Evolutionary conservation across 2,329 filamentous ascomycete genomes (phyloP).

Genomic region (Apiospora hydei): DNA sequence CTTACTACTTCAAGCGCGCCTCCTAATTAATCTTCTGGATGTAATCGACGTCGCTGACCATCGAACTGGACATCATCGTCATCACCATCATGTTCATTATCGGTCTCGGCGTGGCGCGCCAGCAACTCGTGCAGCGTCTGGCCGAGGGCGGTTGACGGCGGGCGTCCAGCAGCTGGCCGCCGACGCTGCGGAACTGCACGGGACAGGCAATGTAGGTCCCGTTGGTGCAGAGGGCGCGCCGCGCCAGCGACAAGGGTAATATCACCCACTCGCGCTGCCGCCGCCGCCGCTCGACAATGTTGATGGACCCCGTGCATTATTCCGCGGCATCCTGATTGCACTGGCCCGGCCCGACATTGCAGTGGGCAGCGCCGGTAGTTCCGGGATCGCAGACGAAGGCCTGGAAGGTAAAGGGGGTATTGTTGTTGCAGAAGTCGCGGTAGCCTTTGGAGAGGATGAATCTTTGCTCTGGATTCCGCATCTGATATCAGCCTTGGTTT

Average conservation of each 20-base stretch:
- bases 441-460: neutral
- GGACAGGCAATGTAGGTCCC: neutral
- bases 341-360: neutral
- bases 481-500: neutral
- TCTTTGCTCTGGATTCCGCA: neutral
- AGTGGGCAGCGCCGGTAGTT: neutral
- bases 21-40: conserved; percentile 2
- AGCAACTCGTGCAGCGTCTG: conserved; percentile 8
- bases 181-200: conserved; percentile 2
- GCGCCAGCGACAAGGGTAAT: neutral
- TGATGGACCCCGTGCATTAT: neutral
- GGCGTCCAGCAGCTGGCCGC: neutral
- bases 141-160: conserved; percentile 1
- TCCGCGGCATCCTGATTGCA: neutral
- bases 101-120: neutral
- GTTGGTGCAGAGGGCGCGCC: conserved; percentile 1
- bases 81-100: neutral
- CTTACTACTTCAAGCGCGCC: conserved; percentile 18
- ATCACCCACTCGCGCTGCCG: conserved; percentile 1
- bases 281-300: neutral
- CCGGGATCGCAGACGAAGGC: neutral
- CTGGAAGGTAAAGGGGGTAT: neutral
- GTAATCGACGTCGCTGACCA: conserved; percentile 18
- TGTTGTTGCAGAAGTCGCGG: conserved; percentile 8
- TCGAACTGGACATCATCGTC: neutral